Evolutionary conservation across 73 alveolate species (phyloP).

Genomic region (Paramecium bursaria): DNA sequence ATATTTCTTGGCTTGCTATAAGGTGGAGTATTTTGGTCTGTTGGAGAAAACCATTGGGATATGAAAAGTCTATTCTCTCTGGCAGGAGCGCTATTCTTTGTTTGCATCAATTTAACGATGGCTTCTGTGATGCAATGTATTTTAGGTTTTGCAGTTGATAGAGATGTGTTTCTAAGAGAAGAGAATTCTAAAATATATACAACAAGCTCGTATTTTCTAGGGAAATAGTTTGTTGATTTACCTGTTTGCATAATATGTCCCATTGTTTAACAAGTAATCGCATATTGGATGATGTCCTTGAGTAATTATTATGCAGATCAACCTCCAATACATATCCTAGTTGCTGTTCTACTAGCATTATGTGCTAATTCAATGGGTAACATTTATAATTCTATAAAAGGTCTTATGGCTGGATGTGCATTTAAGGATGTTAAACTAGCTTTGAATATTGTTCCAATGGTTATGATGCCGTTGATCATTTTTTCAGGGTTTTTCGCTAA

Average conservation of each 20-base stretch:
- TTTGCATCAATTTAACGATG: constrained; percentile 58
- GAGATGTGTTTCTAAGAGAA: constrained; percentile 81
- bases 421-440: constrained; percentile 73
- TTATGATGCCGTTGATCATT: constrained; percentile 77
- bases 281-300: constrained; percentile 64
- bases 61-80: no score
- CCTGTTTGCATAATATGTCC: constrained; percentile 67
- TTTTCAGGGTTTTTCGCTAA: constrained; percentile 80
- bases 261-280: constrained; percentile 1
- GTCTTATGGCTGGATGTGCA: constrained; percentile 66
- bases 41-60: constrained; percentile 34
- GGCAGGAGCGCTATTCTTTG: constrained; percentile 73
- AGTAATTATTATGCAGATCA: constrained; percentile 38
- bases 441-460: constrained; percentile 66
- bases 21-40: not conserved
- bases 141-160: constrained; percentile 72
- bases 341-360: constrained; percentile 47
- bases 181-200: constrained; percentile 69
- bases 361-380: constrained; percentile 70
- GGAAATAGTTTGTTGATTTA: constrained; percentile 71
- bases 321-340: not conserved
- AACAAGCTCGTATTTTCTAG: constrained; percentile 66
- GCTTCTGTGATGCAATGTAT: constrained; percentile 54
- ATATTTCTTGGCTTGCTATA: not conserved
- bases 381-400: not conserved